A percentile compares a stretch with the other conserved stretches of the same genome.
phyloP scores from a whole-genome alignment of 2,329 filamentous ascomycete species.

The Ceratocystiopsis brevicomis region DNA sequence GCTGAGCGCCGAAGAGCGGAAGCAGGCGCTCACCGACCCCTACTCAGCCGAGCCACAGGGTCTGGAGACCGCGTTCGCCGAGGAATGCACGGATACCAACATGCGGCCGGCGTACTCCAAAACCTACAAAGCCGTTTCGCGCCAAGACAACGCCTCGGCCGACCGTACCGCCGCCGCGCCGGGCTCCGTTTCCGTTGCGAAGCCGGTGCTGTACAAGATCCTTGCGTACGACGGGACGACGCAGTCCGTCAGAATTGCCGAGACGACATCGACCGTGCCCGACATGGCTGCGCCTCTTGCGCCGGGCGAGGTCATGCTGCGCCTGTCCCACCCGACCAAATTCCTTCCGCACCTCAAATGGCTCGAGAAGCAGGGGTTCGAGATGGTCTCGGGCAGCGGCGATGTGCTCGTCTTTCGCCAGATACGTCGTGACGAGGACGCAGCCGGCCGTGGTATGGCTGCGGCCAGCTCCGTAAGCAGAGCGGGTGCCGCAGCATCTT shows the following conservation, averaged over 20 bases:
- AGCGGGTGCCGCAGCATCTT: constrained; percentile 10
- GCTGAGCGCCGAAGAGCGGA: constrained; percentile 2
- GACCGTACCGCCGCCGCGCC: neutral
- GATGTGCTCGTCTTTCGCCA: constrained; percentile 51
- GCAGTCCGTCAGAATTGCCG: constrained; percentile 36
- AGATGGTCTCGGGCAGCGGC: constrained; percentile 43
- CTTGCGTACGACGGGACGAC: constrained; percentile 44
- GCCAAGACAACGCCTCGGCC: neutral
- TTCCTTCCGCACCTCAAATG: constrained; percentile 45
- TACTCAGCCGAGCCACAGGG: constrained; percentile 28
- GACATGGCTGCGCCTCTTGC: constrained; percentile 30
- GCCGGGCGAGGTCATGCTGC: constrained; percentile 39
- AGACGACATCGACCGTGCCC: constrained; percentile 36
- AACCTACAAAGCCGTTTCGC: constrained; percentile 3
- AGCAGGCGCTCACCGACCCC: constrained; percentile 4
- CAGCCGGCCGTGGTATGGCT: neutral
- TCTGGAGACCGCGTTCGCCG: constrained; percentile 26
- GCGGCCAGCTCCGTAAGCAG: no score
- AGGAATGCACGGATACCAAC: constrained; percentile 21
- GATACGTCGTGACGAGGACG: constrained; percentile 18
- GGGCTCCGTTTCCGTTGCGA: neutral
- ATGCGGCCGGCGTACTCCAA: constrained; percentile 20
- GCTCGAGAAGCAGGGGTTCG: constrained; percentile 42
- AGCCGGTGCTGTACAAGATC: constrained; percentile 35
- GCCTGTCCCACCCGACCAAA: constrained; percentile 41